phyloP scores from a whole-genome alignment of 371 early-diverging fungal species.

The Rhizopus stolonifer region DNA sequence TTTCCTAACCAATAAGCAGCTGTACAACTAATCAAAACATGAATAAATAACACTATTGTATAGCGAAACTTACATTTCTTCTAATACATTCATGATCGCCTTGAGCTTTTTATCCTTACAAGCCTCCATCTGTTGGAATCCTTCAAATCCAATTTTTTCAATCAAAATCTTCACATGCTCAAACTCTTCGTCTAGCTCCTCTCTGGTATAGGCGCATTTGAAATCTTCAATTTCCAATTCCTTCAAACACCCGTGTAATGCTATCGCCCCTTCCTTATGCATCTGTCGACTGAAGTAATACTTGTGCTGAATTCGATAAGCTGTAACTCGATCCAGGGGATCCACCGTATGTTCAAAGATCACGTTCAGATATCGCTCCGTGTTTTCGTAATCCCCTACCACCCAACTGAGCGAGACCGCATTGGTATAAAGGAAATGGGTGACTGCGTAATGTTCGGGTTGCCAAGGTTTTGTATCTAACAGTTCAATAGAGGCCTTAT shows the following conservation, averaged over 20 bases:
- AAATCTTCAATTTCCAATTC: conserved; percentile 31
- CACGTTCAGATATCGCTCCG: conserved; percentile 24
- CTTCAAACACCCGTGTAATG: conserved; percentile 28
- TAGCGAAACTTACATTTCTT: conserved; percentile 42
- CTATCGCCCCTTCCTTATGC: conserved; percentile 27
- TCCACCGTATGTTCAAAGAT: conserved; percentile 33
- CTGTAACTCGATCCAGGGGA: conserved; percentile 36
- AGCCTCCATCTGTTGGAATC: conserved; percentile 6
- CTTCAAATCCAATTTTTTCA: conserved; percentile 18
- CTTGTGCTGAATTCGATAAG: conserved; percentile 37
- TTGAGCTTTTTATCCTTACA: conserved; percentile 29
- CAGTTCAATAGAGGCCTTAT: conserved; percentile 33
- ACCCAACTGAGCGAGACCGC: conserved; percentile 41
- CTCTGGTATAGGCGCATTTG: conserved; percentile 9
- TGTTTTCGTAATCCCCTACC: conserved; percentile 35
- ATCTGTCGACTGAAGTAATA: conserved; percentile 37
- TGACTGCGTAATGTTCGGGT: conserved; percentile 13
- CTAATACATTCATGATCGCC: conserved; percentile 32
- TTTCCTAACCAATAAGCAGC: conserved; percentile 42
- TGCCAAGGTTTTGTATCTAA: conserved; percentile 21
- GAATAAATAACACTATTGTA: too few species aligned
- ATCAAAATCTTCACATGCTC: conserved; percentile 12
- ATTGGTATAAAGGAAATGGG: conserved; percentile 31
- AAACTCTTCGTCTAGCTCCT: conserved; percentile 21
- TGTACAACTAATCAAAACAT: conserved; percentile 28